Percentiles rank a stretch among this genome's conserved stretches.
Evolutionary conservation across 75 land plant genomes (phyloP).

Genomic region (Pseudotsuga menziesii): DNA sequence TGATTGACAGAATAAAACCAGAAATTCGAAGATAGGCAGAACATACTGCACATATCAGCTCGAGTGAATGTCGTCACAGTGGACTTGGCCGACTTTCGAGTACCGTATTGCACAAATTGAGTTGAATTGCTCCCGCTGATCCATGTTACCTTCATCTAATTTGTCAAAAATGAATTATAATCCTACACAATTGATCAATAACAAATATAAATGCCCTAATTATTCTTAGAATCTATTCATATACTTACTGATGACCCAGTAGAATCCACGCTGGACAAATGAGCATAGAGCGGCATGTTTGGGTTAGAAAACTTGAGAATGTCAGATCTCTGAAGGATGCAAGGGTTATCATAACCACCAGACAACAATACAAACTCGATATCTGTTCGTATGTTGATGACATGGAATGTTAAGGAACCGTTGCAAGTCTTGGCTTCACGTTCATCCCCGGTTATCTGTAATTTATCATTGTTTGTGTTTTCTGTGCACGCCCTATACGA

Average conservation of each 20-base stretch:
- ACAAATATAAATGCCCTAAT: neutral
- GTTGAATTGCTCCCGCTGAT: slow-evolving; percentile 57
- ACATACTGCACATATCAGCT: slow-evolving; percentile 72
- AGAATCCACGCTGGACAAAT: slow-evolving; percentile 67
- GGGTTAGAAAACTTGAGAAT: slow-evolving; percentile 61
- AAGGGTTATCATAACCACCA: slow-evolving; percentile 66
- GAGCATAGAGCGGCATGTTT: slow-evolving; percentile 58
- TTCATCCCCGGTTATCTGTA: no score
- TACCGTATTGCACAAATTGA: slow-evolving; percentile 53
- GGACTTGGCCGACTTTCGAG: slow-evolving; percentile 30
- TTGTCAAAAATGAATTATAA: neutral
- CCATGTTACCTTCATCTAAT: slow-evolving; percentile 85
- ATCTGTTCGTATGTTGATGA: slow-evolving; percentile 78
- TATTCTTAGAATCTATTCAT: neutral
- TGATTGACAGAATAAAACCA: neutral
- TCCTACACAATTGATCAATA: neutral
- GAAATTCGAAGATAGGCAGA: neutral
- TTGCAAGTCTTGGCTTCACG: no score
- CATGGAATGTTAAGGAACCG: slow-evolving; percentile 63
- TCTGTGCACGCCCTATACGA: no score
- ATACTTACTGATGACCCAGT: slow-evolving; percentile 53
- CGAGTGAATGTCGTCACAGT: slow-evolving; percentile 52
- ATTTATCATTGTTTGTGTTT: no score
- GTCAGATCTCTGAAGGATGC: slow-evolving; percentile 37
- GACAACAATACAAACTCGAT: slow-evolving; percentile 64